Evolutionary conservation across 2,329 filamentous ascomycete genomes (phyloP).

Genomic region (Elsinoe fawcettii): DNA sequence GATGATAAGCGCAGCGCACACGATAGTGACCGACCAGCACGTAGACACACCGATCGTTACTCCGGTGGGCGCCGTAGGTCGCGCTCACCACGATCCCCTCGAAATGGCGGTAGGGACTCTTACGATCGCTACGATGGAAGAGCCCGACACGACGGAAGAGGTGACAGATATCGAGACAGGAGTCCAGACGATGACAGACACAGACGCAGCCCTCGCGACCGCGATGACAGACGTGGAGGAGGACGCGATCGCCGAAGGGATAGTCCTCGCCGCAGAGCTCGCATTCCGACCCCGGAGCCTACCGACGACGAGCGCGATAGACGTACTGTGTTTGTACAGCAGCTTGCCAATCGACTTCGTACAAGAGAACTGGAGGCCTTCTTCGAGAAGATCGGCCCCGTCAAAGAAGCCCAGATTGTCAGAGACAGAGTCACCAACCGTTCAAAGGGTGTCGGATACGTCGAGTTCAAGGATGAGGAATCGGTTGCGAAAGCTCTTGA

Average conservation of each 20-base stretch:
- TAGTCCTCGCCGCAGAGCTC: conserved; percentile 34
- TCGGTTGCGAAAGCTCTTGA: conserved; percentile 89
- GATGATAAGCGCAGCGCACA: conserved; percentile 33
- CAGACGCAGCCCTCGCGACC: conserved; percentile 55
- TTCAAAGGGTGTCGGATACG: conserved; percentile 98
- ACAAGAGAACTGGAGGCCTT: conserved; percentile 90
- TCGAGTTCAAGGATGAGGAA: conserved; percentile 96
- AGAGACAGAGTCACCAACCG: conserved; percentile 94
- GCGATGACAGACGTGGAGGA: conserved; percentile 64
- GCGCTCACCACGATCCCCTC: conserved; percentile 22
- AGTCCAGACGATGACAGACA: conserved; percentile 44
- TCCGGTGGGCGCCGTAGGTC: conserved; percentile 21
- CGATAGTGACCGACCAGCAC: conserved; percentile 23
- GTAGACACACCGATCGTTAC: conserved; percentile 16
- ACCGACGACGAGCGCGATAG: conserved; percentile 95
- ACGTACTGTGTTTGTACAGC: conserved; percentile 96
- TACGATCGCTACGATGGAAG: conserved; percentile 38
- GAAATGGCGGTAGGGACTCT: neutral
- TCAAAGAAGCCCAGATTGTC: conserved; percentile 96
- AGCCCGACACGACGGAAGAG: conserved; percentile 43
- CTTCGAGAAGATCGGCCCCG: conserved; percentile 88
- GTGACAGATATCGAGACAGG: conserved; percentile 47
- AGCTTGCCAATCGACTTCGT: conserved; percentile 86
- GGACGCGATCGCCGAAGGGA: conserved; percentile 42
- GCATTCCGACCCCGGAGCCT: conserved; percentile 58